Base-by-base conservation (phyloP, 2,329 filamentous ascomycete species). In the Ciborinia camelliae region DNA sequence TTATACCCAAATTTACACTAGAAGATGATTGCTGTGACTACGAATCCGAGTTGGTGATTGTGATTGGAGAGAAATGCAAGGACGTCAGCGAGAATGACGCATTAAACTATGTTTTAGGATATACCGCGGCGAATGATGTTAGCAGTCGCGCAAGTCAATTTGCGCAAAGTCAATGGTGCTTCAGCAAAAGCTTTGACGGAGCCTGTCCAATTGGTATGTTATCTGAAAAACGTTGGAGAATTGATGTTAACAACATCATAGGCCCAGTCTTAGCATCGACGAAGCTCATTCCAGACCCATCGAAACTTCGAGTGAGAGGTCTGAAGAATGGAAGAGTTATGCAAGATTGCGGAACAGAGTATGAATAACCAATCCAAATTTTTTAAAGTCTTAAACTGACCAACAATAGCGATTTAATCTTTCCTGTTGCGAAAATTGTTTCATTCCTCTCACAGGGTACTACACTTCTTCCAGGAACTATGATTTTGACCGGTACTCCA, bases 121-220 rank as follows among this genome's bases (percentile, higher is more conserved):
- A 85, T 69, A 85, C 82, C 0, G 80, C 80, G 30, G 81, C 80
- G 41, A 86, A 86, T 71, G 84, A 86, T 71, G 78, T 86, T 0
- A 82, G 80, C 8, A 80, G 80, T 14, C 78, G 84, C 7, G 80
- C 80, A 57, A 79, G 77, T 54, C 84, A 86, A 71, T 79, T 78
- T 66, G 75, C 77, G 7, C 79, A 80, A 65, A 77, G 73, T 57
- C 81, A 83, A 66, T 83, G 81, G 81, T 79, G 78, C 57, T 83
- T 79, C 66, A 80, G 79, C 32, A 83, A 83, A 69, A 79, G 81
- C 0, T 82, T 81, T 61, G 81, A 83, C 68, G 78, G 77, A 15
- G 74, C 79, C 12, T 81, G 80, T 67, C 81, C 81, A 0, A 75
- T 82, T 62, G 81, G 65, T 67, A 79, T 74, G 65, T 41, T 70